Evolutionary conservation across 1,284 basidiomycete species (phyloP), one percentile per base, ranked within the genome.

Genomic region (Stereum hirsutum): DNA sequence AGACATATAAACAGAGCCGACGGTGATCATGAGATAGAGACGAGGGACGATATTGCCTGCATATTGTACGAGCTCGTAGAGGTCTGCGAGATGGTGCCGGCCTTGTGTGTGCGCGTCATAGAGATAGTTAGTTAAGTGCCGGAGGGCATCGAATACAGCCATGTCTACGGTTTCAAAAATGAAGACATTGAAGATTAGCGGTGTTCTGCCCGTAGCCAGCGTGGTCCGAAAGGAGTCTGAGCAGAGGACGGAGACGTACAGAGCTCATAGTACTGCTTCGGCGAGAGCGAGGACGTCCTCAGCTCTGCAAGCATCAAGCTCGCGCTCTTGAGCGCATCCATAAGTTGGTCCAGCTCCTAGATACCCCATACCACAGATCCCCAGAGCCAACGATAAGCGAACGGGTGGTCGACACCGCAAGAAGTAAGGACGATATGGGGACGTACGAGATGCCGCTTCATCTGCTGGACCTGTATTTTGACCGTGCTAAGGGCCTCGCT

Each of bases 1-100:
- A 17, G 90, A 92, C 93, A 96, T 96, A 70, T 95, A 96, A 17
- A 97, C 92, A 1, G 93, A 89, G 46, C 93, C 94, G 46, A 97
- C 93, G 21, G 94, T 96, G 55, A 97, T 95, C 93, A 96, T 96
- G 56, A 96, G 86, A 65, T 97, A 96, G 26, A 95, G 73, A 20
- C 92, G 81, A 15, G 92, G 92, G 23, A 96, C 84, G 62, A 97
- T 95, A 57, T 89, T 89, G 60, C 90, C 89, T 31, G 90, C 91
- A 60, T 92, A 97, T 75, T 97, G 94, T 26, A 97, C 93, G 47
- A 97, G 81, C 61, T 97, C 94, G 64, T 97, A 97, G 41, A 97
- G 72, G 71, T 97, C 94, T 36, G 94, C 94, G 45, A 97, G 78
- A 56, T 96, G 93, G 59, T 96, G 92, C 58, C 83, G 79, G 41